phyloP scores from a whole-genome alignment of 192 early-diverging fungal species.

The Backusella morwellensis region DNA sequence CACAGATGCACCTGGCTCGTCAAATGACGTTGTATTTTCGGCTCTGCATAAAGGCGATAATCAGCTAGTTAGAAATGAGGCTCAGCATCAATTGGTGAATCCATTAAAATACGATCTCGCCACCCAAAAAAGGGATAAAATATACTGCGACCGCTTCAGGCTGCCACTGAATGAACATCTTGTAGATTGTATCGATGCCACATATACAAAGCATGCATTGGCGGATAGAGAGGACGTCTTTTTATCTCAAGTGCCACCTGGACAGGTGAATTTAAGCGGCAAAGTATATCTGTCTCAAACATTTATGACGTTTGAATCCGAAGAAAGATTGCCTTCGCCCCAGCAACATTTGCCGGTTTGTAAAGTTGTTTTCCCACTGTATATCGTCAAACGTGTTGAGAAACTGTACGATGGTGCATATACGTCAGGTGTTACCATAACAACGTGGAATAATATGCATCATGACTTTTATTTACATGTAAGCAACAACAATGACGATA shows the following conservation, averaged over 20 bases:
- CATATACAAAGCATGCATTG: slow-evolving; percentile 1
- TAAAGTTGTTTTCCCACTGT: slow-evolving; percentile 81
- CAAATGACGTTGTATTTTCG: slow-evolving; percentile 10
- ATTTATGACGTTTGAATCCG: slow-evolving; percentile 82
- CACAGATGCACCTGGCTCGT: slow-evolving; percentile 60
- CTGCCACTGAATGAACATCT: slow-evolving; percentile 77
- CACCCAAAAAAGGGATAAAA: slow-evolving; percentile 73
- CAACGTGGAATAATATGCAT: slow-evolving; percentile 89
- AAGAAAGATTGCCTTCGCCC: slow-evolving; percentile 50
- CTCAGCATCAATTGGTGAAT: slow-evolving; percentile 35
- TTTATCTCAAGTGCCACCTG: neutral
- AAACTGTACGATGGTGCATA: slow-evolving; percentile 64
- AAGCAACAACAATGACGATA: neutral
- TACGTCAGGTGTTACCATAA: slow-evolving; percentile 75
- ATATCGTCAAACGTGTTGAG: slow-evolving; percentile 90
- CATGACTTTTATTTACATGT: slow-evolving; percentile 75
- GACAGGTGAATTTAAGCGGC: slow-evolving; percentile 43
- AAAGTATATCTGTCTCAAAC: slow-evolving; percentile 82
- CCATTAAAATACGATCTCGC: slow-evolving; percentile 61
- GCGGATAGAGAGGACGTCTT: neutral
- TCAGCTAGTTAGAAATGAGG: neutral
- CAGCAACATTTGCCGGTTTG: slow-evolving; percentile 50
- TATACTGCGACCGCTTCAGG: slow-evolving; percentile 75
- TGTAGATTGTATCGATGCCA: slow-evolving; percentile 54
- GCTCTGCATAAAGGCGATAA: neutral